A percentile compares a stretch with the other conserved stretches of the same genome.
Evolutionary conservation across 1,284 basidiomycete genomes (phyloP).

Genomic region (Boletus smithii): DNA sequence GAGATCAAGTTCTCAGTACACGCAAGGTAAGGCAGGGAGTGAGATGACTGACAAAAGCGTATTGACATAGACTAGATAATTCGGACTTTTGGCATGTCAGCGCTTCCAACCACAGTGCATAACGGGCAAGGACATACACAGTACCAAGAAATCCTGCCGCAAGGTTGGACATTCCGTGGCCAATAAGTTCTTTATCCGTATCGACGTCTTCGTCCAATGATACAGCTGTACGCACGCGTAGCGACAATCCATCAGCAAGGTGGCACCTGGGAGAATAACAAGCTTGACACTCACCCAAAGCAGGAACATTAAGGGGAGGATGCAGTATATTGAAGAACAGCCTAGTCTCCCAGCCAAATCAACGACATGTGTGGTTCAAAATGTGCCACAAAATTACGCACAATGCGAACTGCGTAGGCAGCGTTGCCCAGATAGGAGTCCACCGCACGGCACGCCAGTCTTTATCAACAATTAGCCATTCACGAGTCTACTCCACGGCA

Average conservation of each 20-base stretch:
- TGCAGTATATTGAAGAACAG: slow-evolving; percentile 93
- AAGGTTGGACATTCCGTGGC: slow-evolving; percentile 91
- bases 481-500: neutral
- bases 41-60: slow-evolving; percentile 65
- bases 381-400: slow-evolving; percentile 34
- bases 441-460: slow-evolving; percentile 46
- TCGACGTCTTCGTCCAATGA: slow-evolving; percentile 89
- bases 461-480: slow-evolving; percentile 1
- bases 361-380: neutral
- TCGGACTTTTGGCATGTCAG: slow-evolving; percentile 49
- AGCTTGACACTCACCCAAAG: slow-evolving; percentile 57
- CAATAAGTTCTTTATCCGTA: slow-evolving; percentile 90
- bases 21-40: neutral
- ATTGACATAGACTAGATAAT: slow-evolving; percentile 88
- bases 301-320: slow-evolving; percentile 91
- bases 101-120: neutral
- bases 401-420: slow-evolving; percentile 82
- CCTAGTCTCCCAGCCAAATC: slow-evolving; percentile 34
- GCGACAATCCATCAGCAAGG: slow-evolving; percentile 8
- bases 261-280: neutral
- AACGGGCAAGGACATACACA: slow-evolving; percentile 49
- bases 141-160: slow-evolving; percentile 78
- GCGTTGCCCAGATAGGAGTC: slow-evolving; percentile 64
- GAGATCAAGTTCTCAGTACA: neutral
- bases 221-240: slow-evolving; percentile 54